Conservation (phyloP, 2,329 filamentous ascomycete species). For the Anthostomella pinea region DNA sequence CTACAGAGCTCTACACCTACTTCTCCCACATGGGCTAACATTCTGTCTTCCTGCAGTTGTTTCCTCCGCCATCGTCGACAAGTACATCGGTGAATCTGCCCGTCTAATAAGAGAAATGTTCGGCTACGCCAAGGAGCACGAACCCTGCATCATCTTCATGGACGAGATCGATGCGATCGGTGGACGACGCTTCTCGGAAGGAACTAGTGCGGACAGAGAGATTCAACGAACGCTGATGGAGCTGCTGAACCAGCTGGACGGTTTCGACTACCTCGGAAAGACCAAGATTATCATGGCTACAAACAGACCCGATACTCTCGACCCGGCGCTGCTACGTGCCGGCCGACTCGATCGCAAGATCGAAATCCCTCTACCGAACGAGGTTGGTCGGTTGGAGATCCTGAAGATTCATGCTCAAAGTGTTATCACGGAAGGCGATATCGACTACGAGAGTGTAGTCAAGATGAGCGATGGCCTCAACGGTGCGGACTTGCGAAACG, state of each 20-base stretch:
- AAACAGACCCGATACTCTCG: constrained; percentile 93
- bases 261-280: constrained; percentile 98
- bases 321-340: constrained; percentile 87
- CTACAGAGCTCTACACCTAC: background rate
- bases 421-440: constrained; percentile 87
- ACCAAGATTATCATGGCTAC: constrained; percentile 99
- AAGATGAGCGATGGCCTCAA: constrained; percentile 99
- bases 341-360: constrained; percentile 96
- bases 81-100: constrained; percentile 98
- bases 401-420: constrained; percentile 92
- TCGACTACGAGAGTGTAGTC: constrained; percentile 98
- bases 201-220: constrained; percentile 94
- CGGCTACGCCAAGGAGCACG: constrained; percentile 98
- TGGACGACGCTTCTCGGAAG: constrained; percentile 92
- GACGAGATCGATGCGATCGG: constrained; percentile 99
- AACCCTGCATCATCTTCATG: constrained; percentile 99
- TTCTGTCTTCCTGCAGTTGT: constrained; percentile 61
- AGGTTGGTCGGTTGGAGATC: constrained; percentile 93
- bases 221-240: constrained; percentile 99
- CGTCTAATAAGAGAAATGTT: constrained; percentile 99
- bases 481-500: constrained; percentile 94
- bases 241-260: constrained; percentile 95
- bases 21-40: constrained; percentile 13
- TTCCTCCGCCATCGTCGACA: constrained; percentile 98
- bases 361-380: constrained; percentile 94